Base-by-base conservation (phyloP, 352 stramenopile species). In the Phytophthora multivora region DNA sequence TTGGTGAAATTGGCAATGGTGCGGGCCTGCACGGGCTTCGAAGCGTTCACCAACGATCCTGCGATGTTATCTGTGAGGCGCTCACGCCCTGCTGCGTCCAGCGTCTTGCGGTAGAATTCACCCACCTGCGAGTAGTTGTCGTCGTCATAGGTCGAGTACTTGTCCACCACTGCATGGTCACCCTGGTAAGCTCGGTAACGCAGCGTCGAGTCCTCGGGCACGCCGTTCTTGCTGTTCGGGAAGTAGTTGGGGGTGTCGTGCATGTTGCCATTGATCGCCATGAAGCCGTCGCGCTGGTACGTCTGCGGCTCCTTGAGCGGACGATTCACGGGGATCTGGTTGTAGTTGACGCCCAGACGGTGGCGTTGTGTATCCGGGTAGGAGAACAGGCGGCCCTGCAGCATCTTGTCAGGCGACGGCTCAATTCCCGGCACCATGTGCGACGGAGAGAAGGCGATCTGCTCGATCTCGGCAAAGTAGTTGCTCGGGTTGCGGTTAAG, bases 401-500 rank as follows among this genome's bases (percentile, higher is more conserved):
- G 82, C 88, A 97, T 95, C 61, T 96, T 96, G 70, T 97, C 90
- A 2, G 63, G 59, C 23, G 69, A 80, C 4, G 90, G 83, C 51
- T 97, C 88, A 46, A 98, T 93, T n/a, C 92, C 91, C 1, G 92
- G 90, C 31, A 98, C 82, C 67, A 98, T 79, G 63, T 98, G 86
- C 26, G 84, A 83, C n/a, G 93, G 93, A 6, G 83, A 87, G 72
- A 98, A 97, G 7, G 92, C 91, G 7, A 96, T 62, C 59, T 98
- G 93, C 75, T 98, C 93, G 5, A 98, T 86, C 71, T 98, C 89
- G n/a, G 88, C 88, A 62, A 97, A 97, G 75, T 98, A 98, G 71
- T 98, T 97, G 31, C 79, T 72, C 18, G 93, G 92, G 66, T 98
- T 98, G 45, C 85, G 75, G 76, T 98, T 97, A 5, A 98, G 77